Base-by-base conservation (phyloP, 768 basidiomycete genomes). In the Termitomyces sp. region DNA sequence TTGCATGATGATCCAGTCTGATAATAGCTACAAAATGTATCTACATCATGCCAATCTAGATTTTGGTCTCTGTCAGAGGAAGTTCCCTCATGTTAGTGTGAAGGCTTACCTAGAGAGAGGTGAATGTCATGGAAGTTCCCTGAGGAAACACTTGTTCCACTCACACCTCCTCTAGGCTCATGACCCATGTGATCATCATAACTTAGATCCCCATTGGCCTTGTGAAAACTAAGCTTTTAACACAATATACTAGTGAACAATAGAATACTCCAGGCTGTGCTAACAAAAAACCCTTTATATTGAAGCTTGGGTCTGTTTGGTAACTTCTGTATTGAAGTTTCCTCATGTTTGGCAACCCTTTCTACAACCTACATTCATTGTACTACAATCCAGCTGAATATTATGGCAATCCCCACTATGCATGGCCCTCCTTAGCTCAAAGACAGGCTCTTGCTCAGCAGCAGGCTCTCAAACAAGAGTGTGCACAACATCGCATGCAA, bases 301-400 rank as follows among this genome's bases (percentile, higher is more conserved):
- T 39, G 13, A 30, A 22, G 16, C 54, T 44, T 30, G 37, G 58
- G 33, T 3, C 10, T 33, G 18, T 24, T 32, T 22, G 5, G 2
- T 0, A 34, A 7, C 20, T 18, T 14, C 10, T 42, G 8, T 36
- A 24, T 27, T n/a, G 30, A 5, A 30, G 34, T 8, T 13, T 33
- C 49, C 18, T 39, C 56, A 71, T 70, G 70, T 69, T 62, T 65
- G 42, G 61, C 53, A 67, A 67, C 49, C 68, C 69, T 48, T 68
- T 63, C 53, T 67, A 66, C 44, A 53, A 58, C 32, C 20, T 54
- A 33, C 32, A 54, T 42, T 63, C 62, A 20, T 66, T 64, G 13
- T 65, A 67, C 54, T 59, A 65, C 45, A 46, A 56, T 22, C 46
- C 55, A 5, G 43, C 45, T 22, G 55, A 56, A 34, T 48, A 48